Evolutionary conservation across 139 green algal species (phyloP).

Genomic region (Axilococcus clingmanii): DNA sequence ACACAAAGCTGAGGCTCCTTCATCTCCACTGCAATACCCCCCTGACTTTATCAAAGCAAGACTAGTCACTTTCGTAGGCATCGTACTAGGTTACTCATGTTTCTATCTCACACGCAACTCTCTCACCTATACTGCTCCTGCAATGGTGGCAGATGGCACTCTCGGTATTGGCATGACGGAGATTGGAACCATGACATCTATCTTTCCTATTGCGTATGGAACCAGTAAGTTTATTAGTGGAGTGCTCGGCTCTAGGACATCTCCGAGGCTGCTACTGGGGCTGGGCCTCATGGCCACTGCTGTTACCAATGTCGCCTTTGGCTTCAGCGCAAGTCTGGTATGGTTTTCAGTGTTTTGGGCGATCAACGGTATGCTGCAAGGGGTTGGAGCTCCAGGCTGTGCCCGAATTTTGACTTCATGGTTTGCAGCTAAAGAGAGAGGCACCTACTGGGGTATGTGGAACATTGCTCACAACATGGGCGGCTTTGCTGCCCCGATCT

Average conservation of each 20-base stretch:
- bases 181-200: conserved; percentile 85
- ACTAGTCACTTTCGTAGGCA: conserved; percentile 62
- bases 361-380: conserved; percentile 86
- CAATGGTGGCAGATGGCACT: conserved; percentile 77
- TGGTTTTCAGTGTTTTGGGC: conserved; percentile 84
- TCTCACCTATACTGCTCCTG: conserved; percentile 84
- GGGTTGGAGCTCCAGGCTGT: conserved; percentile 86
- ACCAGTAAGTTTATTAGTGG: conserved; percentile 82
- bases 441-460: conserved; percentile 90
- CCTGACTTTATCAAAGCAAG: conserved; percentile 50
- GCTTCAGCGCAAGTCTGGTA: conserved; percentile 60
- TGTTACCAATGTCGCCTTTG: conserved; percentile 82
- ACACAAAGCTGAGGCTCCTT: background rate
- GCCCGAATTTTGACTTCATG: conserved; percentile 93
- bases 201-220: conserved; percentile 87
- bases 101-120: conserved; percentile 93
- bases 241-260: conserved; percentile 75
- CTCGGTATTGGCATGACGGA: conserved; percentile 78
- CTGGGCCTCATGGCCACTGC: conserved; percentile 80
- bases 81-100: conserved; percentile 72
- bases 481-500: conserved; percentile 82
- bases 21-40: conserved; percentile 24
- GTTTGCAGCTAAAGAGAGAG: conserved; percentile 70
- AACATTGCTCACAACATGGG: conserved; percentile 95
- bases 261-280: conserved; percentile 70